Percentiles rank a stretch among this genome's conserved stretches.
These are phyloP conservation scores for Chaetomium strumarium DNA, from an alignment of 2,329 filamentous ascomycete species.

Conservation along the genomic window DNA sequence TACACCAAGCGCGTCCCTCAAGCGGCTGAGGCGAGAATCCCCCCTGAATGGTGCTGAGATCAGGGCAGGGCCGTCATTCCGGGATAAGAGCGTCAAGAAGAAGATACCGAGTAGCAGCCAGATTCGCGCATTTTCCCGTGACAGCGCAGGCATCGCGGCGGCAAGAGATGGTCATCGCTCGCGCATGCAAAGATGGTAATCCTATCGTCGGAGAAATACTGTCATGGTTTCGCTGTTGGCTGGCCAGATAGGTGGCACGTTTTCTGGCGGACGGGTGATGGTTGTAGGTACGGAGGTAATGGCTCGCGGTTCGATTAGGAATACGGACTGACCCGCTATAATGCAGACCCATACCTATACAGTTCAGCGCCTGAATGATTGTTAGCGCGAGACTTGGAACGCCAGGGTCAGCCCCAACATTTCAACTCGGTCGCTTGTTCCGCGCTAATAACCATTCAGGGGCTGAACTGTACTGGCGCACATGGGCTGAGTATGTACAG, in stretches of 20 bases:
- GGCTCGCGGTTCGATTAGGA: too few relatives aligned
- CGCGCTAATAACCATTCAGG: too few relatives aligned
- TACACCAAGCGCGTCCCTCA: slow-evolving; percentile 46
- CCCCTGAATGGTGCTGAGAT: slow-evolving; percentile 38
- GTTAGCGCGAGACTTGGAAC: too few relatives aligned
- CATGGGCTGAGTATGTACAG: too few relatives aligned
- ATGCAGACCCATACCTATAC: too few relatives aligned
- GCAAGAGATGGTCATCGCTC: not conserved
- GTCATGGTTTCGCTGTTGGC: not conserved
- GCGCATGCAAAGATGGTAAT: not conserved
- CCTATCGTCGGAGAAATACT: not conserved
- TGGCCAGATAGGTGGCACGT: not conserved
- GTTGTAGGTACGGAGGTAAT: too few relatives aligned
- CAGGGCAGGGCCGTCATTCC: slow-evolving; percentile 37
- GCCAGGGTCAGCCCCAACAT: too few relatives aligned
- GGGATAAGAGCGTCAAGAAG: slow-evolving; percentile 39
- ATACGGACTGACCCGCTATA: too few relatives aligned
- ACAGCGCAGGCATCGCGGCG: slow-evolving; percentile 32
- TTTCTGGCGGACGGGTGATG: too few relatives aligned
- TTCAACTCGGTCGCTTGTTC: too few relatives aligned
- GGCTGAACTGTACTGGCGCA: too few relatives aligned
- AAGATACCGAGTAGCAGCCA: slow-evolving; percentile 40
- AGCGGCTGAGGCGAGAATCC: slow-evolving; percentile 44
- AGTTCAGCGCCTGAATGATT: too few relatives aligned
- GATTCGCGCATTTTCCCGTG: slow-evolving; percentile 36